Evolutionary conservation across 2,329 filamentous ascomycete species (phyloP).

Genomic region (Emmonsia crescens): DNA sequence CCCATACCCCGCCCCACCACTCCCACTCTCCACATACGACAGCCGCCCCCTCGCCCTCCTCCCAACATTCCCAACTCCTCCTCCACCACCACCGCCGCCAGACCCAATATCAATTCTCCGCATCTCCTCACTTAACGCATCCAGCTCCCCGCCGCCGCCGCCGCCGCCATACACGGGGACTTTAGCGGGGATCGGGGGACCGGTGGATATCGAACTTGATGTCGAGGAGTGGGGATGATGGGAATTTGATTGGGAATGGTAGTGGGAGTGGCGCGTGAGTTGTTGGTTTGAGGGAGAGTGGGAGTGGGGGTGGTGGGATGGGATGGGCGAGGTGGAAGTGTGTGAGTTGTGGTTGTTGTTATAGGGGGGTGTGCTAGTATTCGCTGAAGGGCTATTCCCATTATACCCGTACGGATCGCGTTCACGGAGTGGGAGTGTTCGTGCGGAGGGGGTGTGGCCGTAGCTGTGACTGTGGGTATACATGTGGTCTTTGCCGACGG

Average conservation of each 20-base stretch:
- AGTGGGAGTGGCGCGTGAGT: constrained; percentile 22
- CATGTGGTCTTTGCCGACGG: background rate
- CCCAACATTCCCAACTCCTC: background rate
- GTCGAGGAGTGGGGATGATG: background rate
- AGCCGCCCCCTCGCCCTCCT: background rate
- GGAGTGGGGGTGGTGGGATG: constrained; percentile 12
- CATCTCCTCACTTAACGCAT: constrained; percentile 48
- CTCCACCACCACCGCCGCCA: no score
- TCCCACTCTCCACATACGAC: background rate
- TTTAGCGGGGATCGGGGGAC: constrained; percentile 34
- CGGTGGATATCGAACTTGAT: constrained; percentile 9
- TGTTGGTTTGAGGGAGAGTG: constrained; percentile 14
- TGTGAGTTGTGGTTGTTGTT: constrained; percentile 18
- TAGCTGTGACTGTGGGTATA: background rate
- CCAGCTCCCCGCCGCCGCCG: constrained; percentile 20
- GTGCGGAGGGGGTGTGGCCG: constrained; percentile 15
- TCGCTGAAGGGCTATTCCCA: background rate
- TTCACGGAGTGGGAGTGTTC: constrained; percentile 13
- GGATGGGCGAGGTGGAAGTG: constrained; percentile 15
- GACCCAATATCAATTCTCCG: constrained; percentile 42
- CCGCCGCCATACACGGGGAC: constrained; percentile 28
- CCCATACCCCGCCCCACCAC: background rate
- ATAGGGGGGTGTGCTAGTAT: constrained; percentile 1
- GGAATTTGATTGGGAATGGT: constrained; percentile 11
- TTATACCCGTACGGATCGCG: constrained; percentile 15